phyloP scores from a whole-genome alignment of 129 eudicot species.

The Solidago caesia region DNA sequence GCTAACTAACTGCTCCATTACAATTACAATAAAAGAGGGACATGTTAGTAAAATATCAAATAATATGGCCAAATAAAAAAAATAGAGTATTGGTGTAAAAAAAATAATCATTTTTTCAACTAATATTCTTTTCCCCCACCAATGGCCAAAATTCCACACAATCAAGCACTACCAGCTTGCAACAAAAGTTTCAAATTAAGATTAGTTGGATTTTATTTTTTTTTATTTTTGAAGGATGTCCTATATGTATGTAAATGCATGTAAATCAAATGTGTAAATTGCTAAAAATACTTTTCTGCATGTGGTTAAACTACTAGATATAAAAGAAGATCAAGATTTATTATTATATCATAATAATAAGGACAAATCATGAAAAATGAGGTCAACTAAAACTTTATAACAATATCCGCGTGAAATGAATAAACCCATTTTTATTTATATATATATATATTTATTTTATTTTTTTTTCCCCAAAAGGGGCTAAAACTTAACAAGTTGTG shows the following conservation, averaged over 20 bases:
- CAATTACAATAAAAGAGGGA: constrained; percentile 19
- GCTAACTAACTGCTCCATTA: constrained; percentile 60
- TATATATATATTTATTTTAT: too few species aligned
- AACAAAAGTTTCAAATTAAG: constrained; percentile 3
- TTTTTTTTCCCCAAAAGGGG: not conserved
- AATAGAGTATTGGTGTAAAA: not conserved
- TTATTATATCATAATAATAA: too few species aligned
- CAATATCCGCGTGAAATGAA: too few species aligned
- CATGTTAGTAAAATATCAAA: constrained; percentile 21
- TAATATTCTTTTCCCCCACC: constrained; percentile 14
- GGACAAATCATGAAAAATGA: too few species aligned
- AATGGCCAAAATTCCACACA: constrained; percentile 16
- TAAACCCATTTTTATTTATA: too few species aligned
- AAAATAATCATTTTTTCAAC: not conserved
- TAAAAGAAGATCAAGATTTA: too few species aligned
- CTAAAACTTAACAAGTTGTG: not conserved
- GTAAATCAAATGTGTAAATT: too few species aligned
- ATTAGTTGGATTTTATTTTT: not conserved
- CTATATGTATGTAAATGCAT: too few species aligned
- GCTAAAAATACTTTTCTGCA: too few species aligned
- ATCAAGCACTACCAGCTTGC: constrained; percentile 18
- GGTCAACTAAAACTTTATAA: too few species aligned
- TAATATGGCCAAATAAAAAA: not conserved
- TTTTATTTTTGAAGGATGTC: too few species aligned
- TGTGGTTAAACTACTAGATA: too few species aligned